Conservation (phyloP, 768 basidiomycete species). For the Lyophyllum decastes region DNA sequence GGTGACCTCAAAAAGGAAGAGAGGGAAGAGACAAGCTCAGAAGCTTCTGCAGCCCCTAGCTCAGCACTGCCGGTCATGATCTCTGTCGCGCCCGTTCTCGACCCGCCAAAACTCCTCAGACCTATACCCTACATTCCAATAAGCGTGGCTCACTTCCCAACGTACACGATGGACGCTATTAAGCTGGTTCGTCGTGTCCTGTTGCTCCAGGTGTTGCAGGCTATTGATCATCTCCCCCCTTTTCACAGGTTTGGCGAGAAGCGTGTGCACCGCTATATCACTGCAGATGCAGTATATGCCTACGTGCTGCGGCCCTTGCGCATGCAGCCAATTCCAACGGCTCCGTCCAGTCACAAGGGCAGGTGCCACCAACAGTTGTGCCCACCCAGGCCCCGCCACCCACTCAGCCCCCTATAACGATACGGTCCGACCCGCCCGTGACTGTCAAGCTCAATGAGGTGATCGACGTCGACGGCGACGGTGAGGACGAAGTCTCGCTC, state of each 20-base stretch:
- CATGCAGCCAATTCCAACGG: slow-evolving; percentile 47
- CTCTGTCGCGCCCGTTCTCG: slow-evolving; percentile 59
- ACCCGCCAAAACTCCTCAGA: slow-evolving; percentile 59
- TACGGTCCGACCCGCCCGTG: not conserved
- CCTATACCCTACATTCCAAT: slow-evolving; percentile 72
- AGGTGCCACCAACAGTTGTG: slow-evolving; percentile 9
- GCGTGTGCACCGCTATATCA: slow-evolving; percentile 72
- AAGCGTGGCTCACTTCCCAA: slow-evolving; percentile 53
- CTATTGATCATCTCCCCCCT: slow-evolving; percentile 2
- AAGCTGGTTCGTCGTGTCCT: slow-evolving; percentile 44
- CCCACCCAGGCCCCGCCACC: slow-evolving; percentile 6
- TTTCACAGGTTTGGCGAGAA: slow-evolving; percentile 66
- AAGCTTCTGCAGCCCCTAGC: slow-evolving; percentile 15
- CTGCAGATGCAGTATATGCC: slow-evolving; percentile 73
- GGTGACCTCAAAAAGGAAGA: slow-evolving; percentile 34
- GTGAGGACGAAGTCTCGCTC: slow-evolving; percentile 24
- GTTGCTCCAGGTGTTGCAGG: slow-evolving; percentile 2
- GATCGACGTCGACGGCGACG: slow-evolving; percentile 19
- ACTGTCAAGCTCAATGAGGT: slow-evolving; percentile 14
- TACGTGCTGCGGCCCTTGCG: slow-evolving; percentile 59
- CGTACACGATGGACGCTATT: slow-evolving; percentile 59
- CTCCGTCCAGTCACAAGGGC: slow-evolving; percentile 21
- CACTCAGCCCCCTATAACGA: not conserved
- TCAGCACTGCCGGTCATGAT: slow-evolving; percentile 25
- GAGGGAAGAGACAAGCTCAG: slow-evolving; percentile 30